Percentiles rank a stretch among this genome's conserved stretches.
phyloP scores from a whole-genome alignment of 805 yeast genomes.

The Nakazawaea sp. region DNA sequence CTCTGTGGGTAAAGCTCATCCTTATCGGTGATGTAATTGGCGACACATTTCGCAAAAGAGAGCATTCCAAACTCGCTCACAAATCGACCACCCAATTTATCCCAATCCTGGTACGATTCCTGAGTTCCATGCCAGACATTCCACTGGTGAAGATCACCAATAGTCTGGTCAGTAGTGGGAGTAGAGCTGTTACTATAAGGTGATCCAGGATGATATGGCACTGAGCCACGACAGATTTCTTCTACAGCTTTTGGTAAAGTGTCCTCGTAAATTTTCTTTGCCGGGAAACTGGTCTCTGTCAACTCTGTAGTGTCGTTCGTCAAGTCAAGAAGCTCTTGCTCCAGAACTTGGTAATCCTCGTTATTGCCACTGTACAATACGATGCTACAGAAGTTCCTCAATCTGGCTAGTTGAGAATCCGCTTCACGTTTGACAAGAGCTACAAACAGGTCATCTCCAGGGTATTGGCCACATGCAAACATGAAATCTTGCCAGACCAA shows the following conservation, averaged over 20 bases:
- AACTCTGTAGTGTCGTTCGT: slow-evolving; percentile 21
- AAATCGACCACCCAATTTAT: slow-evolving; percentile 38
- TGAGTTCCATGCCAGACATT: slow-evolving; percentile 51
- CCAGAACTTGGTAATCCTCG: slow-evolving; percentile 41
- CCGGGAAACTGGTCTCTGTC: slow-evolving; percentile 33
- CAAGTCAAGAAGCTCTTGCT: slow-evolving; percentile 26
- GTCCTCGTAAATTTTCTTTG: slow-evolving; percentile 33
- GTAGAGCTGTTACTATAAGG: slow-evolving; percentile 40
- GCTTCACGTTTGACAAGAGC: slow-evolving; percentile 30
- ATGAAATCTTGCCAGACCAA: slow-evolving; percentile 51
- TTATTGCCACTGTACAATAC: slow-evolving; percentile 37
- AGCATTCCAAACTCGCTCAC: slow-evolving; percentile 51
- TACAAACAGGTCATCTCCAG: slow-evolving; percentile 31
- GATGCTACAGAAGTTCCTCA: slow-evolving; percentile 34
- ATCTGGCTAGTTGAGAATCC: slow-evolving; percentile 29
- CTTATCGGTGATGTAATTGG: slow-evolving; percentile 32
- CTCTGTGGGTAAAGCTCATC: slow-evolving; percentile 38
- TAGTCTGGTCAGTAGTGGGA: slow-evolving; percentile 26
- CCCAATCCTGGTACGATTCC: slow-evolving; percentile 43
- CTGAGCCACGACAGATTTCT: slow-evolving; percentile 15
- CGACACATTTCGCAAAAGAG: slow-evolving; percentile 29
- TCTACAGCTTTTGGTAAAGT: slow-evolving; percentile 29
- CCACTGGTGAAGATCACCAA: slow-evolving; percentile 51
- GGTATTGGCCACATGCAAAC: slow-evolving; percentile 54
- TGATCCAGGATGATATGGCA: slow-evolving; percentile 39